A percentile compares a stretch with the other conserved stretches of the same genome.
These are phyloP conservation scores for Crithidia bombi DNA, from an alignment of 208 protist genomes.

Conservation along the genomic window DNA sequence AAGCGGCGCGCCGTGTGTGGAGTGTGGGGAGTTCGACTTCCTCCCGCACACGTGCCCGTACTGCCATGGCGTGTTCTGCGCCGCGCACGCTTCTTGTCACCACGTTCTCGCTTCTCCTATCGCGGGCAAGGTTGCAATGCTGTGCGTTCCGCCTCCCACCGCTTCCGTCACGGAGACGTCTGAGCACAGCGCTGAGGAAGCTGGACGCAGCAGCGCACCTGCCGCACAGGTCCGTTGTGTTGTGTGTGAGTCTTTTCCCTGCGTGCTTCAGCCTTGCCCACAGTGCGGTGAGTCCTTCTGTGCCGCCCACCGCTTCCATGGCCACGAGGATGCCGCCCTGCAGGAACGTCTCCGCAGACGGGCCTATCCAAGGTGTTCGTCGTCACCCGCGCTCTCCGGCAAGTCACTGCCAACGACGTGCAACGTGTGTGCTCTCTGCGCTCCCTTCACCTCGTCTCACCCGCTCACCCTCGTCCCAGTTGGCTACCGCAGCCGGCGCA, in stretches of 20 bases:
- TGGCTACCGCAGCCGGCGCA: conserved; percentile 48
- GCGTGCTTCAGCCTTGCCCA: conserved; percentile 54
- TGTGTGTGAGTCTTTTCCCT: conserved; percentile 37
- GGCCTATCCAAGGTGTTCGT: not conserved
- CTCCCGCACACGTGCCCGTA: conserved; percentile 55
- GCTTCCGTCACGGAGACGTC: not conserved
- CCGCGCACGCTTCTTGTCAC: conserved; percentile 53
- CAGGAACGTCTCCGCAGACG: conserved; percentile 9
- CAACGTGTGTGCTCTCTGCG: conserved; percentile 21
- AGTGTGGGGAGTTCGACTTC: conserved; percentile 81
- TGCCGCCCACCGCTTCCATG: conserved; percentile 70
- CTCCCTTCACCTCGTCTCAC: conserved; percentile 28
- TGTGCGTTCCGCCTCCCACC: conserved; percentile 13
- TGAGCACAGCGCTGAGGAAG: not conserved
- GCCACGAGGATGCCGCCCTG: conserved; percentile 38
- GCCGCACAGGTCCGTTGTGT: conserved; percentile 18
- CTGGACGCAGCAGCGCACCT: not conserved
- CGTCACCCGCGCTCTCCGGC: not conserved
- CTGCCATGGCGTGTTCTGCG: conserved; percentile 64
- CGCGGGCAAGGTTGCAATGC: not conserved
- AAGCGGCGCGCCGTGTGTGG: conserved; percentile 50
- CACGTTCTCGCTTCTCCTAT: conserved; percentile 26
- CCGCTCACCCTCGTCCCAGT: conserved; percentile 49
- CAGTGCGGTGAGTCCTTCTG: conserved; percentile 51
- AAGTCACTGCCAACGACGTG: not conserved